phyloP scores from a whole-genome alignment of 1,139 yeast genomes.

The Hemisphaericaspora xylanilytica region DNA sequence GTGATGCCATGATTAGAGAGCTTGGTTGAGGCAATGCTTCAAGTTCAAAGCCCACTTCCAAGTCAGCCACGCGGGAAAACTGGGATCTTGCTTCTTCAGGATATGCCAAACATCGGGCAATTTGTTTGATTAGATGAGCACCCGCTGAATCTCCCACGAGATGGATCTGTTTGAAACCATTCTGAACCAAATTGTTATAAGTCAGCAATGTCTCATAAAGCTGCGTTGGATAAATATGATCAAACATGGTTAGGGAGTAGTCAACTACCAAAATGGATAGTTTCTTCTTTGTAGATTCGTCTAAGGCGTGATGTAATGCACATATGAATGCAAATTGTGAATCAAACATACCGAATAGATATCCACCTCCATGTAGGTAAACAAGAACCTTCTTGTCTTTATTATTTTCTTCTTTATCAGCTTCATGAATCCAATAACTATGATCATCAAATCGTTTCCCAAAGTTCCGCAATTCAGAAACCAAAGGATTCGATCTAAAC shows the following conservation, averaged over 20 bases:
- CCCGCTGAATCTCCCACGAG: conserved; percentile 49
- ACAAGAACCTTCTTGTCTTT: conserved; percentile 11
- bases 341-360: conserved; percentile 25
- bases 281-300: conserved; percentile 14
- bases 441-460: conserved; percentile 27
- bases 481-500: conserved; percentile 14
- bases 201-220: conserved; percentile 29
- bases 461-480: conserved; percentile 16
- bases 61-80: conserved; percentile 18
- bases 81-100: conserved; percentile 25
- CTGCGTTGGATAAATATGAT: conserved; percentile 33
- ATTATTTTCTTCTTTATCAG: conserved; percentile 3
- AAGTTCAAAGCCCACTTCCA: conserved; percentile 15
- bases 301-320: conserved; percentile 21
- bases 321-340: conserved; percentile 22
- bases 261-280: conserved; percentile 33
- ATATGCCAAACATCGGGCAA: conserved; percentile 28
- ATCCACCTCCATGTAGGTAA: conserved; percentile 44
- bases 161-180: conserved; percentile 29
- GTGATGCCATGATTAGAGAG: conserved; percentile 36
- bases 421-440: conserved; percentile 24
- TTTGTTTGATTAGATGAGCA: conserved; percentile 33
- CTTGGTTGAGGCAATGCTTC: conserved; percentile 18
- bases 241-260: conserved; percentile 28
- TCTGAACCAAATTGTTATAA: conserved; percentile 24